Base-by-base conservation (phyloP, 2,329 filamentous ascomycete species). In the Trichoderma oligosporum region DNA sequence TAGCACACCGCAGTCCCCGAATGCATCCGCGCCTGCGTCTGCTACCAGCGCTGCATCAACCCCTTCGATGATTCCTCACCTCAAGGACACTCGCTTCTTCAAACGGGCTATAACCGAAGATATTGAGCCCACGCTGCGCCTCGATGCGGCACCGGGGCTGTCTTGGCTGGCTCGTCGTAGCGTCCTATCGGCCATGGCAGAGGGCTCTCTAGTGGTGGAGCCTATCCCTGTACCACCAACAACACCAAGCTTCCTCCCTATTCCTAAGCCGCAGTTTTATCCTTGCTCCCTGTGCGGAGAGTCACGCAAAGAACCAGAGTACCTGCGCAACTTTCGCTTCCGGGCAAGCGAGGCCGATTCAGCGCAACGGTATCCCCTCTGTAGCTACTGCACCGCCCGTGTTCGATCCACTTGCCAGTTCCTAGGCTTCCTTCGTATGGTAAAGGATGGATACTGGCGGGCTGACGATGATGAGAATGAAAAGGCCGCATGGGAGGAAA, bases 21-120 rank as follows among this genome's bases (percentile, higher is more conserved):
- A 75, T 61, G 85, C 77, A 4, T 82, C 78, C 44, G 18, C 3
- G n/a, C n/a, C n/a, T 14, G 81, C 79, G 63, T 86, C 76, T 49
- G 78, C 71, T 7, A 66, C 75, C 36, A 82, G 80, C 64, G 69
- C 72, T 11, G 68, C 68, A 46, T 80, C 80, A 2, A 66, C 68
- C 22, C 63, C 71, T 35, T 63, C 71, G 31, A 68, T 68, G 22
- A 61, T 82, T 31, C 84, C 82, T 3, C 84, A 86, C 4, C 75
- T 99, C 38, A 96, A 94, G 68, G 94, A 97, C 57, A 90, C 88
- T 25, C 90, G 88, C 62, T 99, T 97, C 69, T 99, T 93, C 76
- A 97, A 97, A 75, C 86, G 94, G 45, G 86, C 86, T 5, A 73
- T 97, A 24, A 81, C 84, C 18, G 94, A 99, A 71, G 94, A 99